Conservation (phyloP, 2,329 filamentous ascomycete genomes). For the Blastomyces gilchristii region DNA sequence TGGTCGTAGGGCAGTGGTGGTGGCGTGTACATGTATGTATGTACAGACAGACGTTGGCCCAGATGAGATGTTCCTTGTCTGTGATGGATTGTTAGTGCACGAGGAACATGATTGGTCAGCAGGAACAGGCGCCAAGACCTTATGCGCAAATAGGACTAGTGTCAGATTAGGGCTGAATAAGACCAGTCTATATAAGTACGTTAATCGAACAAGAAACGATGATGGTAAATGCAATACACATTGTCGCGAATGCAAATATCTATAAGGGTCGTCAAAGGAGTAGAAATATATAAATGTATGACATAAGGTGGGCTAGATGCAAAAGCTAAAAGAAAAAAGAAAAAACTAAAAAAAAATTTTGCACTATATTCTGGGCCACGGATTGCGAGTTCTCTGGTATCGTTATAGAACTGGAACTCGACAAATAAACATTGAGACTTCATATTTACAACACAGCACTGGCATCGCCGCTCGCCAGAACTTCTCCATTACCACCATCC, state of each 20-base stretch:
- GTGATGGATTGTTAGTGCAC: not conserved
- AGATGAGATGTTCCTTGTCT: not conserved
- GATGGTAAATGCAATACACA: too few relatives aligned
- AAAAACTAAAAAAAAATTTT: too few relatives aligned
- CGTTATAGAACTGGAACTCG: not conserved
- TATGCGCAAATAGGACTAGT: not conserved
- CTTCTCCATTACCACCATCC: not conserved
- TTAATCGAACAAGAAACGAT: too few relatives aligned
- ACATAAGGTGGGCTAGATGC: too few relatives aligned
- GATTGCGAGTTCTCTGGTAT: not conserved
- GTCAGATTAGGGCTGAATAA: not conserved
- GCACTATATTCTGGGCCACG: not conserved
- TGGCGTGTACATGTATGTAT: not conserved
- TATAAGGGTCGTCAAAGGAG: too few relatives aligned
- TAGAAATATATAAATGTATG: too few relatives aligned
- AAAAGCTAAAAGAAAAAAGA: too few relatives aligned
- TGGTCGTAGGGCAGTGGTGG: conserved; percentile 2
- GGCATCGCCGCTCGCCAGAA: not conserved
- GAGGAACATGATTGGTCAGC: not conserved
- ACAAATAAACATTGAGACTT: not conserved
- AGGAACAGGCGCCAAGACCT: not conserved
- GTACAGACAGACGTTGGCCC: not conserved
- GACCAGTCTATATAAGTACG: too few relatives aligned
- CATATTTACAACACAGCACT: not conserved
- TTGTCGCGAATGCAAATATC: too few relatives aligned